Evolutionary conservation across 768 basidiomycete genomes (phyloP).

Genomic region (Amyloporia xantha): DNA sequence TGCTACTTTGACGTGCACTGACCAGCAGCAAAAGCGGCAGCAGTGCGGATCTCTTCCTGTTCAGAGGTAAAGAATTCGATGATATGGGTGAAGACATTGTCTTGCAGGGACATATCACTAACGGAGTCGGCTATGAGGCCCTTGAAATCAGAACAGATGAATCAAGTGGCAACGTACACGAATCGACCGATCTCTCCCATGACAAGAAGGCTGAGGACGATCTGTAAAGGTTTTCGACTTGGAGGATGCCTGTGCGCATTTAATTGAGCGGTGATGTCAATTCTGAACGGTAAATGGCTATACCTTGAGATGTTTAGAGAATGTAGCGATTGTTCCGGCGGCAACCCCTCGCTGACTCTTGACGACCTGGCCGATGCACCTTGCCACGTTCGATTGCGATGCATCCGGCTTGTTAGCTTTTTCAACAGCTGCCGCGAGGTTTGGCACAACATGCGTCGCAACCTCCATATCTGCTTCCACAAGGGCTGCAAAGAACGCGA

Average conservation of each 20-base stretch:
- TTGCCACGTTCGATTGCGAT: conserved; percentile 67
- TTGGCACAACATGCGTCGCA: conserved; percentile 75
- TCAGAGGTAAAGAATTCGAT: conserved; percentile 71
- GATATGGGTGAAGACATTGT: conserved; percentile 68
- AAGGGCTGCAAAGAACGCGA: conserved; percentile 76
- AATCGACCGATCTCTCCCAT: conserved; percentile 91
- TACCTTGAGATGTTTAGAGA: conserved; percentile 77
- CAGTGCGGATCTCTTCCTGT: conserved; percentile 81
- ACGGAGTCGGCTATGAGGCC: no score
- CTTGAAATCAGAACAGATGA: background rate
- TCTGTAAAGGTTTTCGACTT: conserved; percentile 59
- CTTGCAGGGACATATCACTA: conserved; percentile 83
- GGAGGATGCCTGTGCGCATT: conserved; percentile 28
- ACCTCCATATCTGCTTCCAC: conserved; percentile 81
- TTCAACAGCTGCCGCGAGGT: conserved; percentile 58
- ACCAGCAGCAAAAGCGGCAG: conserved; percentile 94
- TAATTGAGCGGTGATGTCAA: background rate
- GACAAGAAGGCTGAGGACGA: conserved; percentile 80
- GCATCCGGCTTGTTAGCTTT: conserved; percentile 55
- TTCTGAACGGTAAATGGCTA: background rate
- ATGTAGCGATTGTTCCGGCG: conserved; percentile 80
- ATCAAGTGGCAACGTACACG: conserved; percentile 46
- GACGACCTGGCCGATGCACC: conserved; percentile 80
- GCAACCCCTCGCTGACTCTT: conserved; percentile 62
- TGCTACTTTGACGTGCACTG: conserved; percentile 15